Conservation (phyloP, 768 basidiomycete genomes). For the Leccinum variicolor region DNA sequence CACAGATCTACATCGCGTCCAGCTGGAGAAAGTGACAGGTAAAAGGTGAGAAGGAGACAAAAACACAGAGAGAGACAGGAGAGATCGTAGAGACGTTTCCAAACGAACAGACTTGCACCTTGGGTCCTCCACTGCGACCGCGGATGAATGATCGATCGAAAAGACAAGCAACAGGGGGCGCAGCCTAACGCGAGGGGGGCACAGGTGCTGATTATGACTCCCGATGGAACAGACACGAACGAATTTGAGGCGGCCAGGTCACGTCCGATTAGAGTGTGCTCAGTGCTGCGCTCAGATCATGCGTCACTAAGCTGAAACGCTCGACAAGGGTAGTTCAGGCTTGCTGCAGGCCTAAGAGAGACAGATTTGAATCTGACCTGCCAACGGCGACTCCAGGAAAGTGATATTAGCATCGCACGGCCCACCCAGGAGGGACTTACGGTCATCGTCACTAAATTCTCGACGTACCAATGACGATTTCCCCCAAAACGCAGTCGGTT, state of each 20-base stretch:
- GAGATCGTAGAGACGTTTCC: background rate
- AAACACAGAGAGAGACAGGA: background rate
- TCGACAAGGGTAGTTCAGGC: background rate
- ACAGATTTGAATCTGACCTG: background rate
- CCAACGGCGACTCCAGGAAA: background rate
- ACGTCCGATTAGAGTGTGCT: background rate
- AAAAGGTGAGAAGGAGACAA: background rate
- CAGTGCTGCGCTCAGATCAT: background rate
- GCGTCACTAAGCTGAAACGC: constrained; percentile 1
- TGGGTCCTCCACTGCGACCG: background rate
- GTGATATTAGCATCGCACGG: background rate
- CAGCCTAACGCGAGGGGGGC: background rate
- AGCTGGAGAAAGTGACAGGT: background rate
- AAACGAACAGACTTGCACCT: background rate
- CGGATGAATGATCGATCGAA: background rate
- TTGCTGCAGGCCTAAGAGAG: background rate
- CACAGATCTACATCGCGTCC: background rate
- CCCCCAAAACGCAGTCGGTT: background rate
- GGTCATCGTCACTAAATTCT: background rate
- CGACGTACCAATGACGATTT: background rate
- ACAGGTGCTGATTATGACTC: background rate
- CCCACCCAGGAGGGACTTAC: background rate
- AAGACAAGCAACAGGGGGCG: background rate
- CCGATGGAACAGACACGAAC: background rate
- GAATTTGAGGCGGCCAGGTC: background rate